A percentile compares a stretch with the other conserved stretches of the same genome.
Conservation (phyloP, 2,329 filamentous ascomycete genomes). For the Botrytis sinoallii region DNA sequence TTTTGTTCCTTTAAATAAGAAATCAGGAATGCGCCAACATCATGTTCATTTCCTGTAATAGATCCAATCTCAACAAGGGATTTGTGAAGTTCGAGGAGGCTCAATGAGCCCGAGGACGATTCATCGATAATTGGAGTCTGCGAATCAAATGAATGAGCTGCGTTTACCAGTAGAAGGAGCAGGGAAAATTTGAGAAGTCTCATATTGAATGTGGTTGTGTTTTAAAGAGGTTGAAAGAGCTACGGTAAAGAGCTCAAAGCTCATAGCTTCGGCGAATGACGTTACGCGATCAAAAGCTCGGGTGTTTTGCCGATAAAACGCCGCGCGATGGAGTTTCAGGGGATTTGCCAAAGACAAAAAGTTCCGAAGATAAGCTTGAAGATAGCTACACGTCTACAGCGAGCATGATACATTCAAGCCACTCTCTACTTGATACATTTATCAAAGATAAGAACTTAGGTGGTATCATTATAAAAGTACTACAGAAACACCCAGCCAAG, state of each 20-base stretch:
- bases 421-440: neutral
- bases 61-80: slow-evolving; percentile 61
- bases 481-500: slow-evolving; percentile 1
- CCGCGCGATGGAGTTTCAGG: neutral
- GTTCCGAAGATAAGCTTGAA: neutral
- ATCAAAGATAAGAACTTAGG: neutral
- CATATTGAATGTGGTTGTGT: slow-evolving; percentile 21
- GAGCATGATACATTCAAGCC: neutral
- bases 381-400: neutral
- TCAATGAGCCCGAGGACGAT: slow-evolving; percentile 14
- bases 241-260: neutral
- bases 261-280: slow-evolving; percentile 7
- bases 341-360: neutral
- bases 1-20: slow-evolving; percentile 53
- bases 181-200: slow-evolving; percentile 23
- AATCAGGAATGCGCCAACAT: slow-evolving; percentile 56
- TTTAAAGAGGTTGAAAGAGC: slow-evolving; percentile 1
- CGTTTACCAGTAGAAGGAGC: slow-evolving; percentile 24
- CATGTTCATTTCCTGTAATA: slow-evolving; percentile 58
- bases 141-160: slow-evolving; percentile 21
- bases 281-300: neutral
- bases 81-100: slow-evolving; percentile 58
- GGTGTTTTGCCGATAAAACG: neutral
- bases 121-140: slow-evolving; percentile 26
- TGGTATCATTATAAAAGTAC: slow-evolving; percentile 13